Evolutionary conservation across 2,329 filamentous ascomycete genomes (phyloP), one percentile per base, ranked within the genome.

Genomic region (Nemania sp.): DNA sequence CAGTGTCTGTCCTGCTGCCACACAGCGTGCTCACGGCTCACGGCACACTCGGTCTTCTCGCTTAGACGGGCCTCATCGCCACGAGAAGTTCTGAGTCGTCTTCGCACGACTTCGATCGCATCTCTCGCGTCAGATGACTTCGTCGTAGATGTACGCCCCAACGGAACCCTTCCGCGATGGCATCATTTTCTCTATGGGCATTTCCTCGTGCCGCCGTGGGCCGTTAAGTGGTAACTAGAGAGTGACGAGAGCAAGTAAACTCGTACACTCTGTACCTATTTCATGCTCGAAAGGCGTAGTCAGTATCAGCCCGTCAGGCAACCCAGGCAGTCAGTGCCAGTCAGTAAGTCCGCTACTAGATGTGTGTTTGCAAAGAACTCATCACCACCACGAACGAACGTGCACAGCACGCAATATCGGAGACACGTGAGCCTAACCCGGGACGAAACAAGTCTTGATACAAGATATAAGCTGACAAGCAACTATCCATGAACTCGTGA

Each of bases 391-490:
- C 25, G 29, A 42, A 46, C n/a, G 10, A 42, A 46, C n/a, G 10
- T 7, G 45, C 43, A 53, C n/a, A 21, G 20, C 6, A 20, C 3
- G 7, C 12, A 13, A 34, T 17, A 34, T 40, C 20, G 9, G 18
- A 47, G n/a, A 34, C 15, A 5, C 4, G 7, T 18, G 18, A 32
- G 25, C 32, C 52, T 49, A 15, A 3, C 12, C 15, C 3, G 15
- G 53, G 34, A 9, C 2, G 13, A 25, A 20, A 37, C n/a, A n/a
- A 42, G 18, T 25, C 21, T 42, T 48, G 9, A 52, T 48, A 29
- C 35, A 52, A 34, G 34, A 43, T 37, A n/a, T 20, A 47, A 40
- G 32, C 39, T 37, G 37, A 58, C 46, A 39, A 34, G 34, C n/a
- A 29, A 20, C 11, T 49, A n/a, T 46, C n/a, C 3, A n/a, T n/a